Evolutionary conservation across 768 basidiomycete genomes (phyloP).

Genomic region (Leccinum obscurum): DNA sequence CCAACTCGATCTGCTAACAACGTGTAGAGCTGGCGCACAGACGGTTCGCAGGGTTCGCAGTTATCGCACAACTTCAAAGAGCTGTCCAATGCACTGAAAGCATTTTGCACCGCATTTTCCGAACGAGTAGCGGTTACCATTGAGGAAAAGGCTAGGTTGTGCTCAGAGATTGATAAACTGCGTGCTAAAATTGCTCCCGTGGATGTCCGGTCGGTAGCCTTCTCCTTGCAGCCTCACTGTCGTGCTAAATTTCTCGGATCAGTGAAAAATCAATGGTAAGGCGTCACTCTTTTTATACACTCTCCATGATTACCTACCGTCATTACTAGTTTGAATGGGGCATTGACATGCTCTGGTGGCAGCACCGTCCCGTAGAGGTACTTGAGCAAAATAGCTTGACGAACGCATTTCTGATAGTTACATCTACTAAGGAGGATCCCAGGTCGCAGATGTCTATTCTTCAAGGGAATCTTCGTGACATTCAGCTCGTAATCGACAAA

Average conservation of each 20-base stretch:
- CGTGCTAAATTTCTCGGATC: not conserved
- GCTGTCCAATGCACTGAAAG: not conserved
- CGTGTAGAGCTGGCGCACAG: not conserved
- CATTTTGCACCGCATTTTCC: not conserved
- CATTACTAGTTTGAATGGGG: not conserved
- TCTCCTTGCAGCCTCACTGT: not conserved
- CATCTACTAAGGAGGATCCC: not conserved
- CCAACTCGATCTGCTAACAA: not conserved
- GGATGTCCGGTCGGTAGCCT: not conserved
- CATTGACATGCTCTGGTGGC: not conserved
- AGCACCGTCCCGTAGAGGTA: too few relatives aligned
- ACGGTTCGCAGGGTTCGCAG: not conserved
- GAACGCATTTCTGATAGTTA: not conserved
- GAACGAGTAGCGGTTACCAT: not conserved
- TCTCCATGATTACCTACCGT: not conserved
- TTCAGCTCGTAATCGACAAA: not conserved
- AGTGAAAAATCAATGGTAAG: not conserved
- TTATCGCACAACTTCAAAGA: not conserved
- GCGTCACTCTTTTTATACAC: not conserved
- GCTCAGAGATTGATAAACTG: not conserved
- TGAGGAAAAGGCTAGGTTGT: not conserved
- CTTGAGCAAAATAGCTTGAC: not conserved
- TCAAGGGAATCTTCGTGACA: not conserved
- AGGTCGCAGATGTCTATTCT: not conserved
- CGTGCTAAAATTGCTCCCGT: not conserved